Conservation (phyloP, 768 basidiomycete species). For the Lentinula sp. region DNA sequence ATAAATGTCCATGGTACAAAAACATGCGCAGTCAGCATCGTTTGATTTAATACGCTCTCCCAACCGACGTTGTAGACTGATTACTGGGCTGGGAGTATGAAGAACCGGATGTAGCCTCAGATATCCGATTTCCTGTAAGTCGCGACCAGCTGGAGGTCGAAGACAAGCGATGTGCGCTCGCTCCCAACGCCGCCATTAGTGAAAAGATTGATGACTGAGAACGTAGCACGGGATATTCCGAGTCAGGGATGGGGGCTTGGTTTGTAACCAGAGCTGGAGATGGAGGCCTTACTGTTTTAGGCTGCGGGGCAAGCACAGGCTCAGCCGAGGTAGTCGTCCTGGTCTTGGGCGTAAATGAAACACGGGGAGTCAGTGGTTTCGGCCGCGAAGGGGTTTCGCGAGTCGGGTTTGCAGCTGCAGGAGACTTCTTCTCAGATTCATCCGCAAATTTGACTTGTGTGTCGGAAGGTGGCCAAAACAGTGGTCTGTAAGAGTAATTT, state of each 20-base stretch:
- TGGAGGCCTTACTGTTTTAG: background rate
- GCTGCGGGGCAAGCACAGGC: background rate
- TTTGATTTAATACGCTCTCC: slow-evolving; percentile 15
- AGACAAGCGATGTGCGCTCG: slow-evolving; percentile 21
- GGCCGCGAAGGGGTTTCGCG: slow-evolving; percentile 1
- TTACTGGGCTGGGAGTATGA: slow-evolving; percentile 8
- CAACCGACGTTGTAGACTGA: slow-evolving; percentile 12
- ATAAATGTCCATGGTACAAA: background rate
- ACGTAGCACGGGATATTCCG: slow-evolving; percentile 6
- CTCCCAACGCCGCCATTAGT: background rate
- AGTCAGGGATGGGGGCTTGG: slow-evolving; percentile 12
- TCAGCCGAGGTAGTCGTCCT: background rate
- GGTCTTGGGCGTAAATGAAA: background rate
- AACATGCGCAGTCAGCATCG: background rate
- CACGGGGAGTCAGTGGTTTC: background rate
- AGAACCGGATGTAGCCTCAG: slow-evolving; percentile 5
- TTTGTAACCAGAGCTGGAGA: background rate
- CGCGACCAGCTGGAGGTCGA: slow-evolving; percentile 15
- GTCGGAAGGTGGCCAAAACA: slow-evolving; percentile 18
- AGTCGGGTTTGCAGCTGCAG: slow-evolving; percentile 9
- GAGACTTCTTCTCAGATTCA: background rate
- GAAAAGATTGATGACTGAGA: background rate
- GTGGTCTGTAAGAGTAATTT: slow-evolving; percentile 21
- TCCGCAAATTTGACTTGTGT: slow-evolving; percentile 37
- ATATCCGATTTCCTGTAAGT: slow-evolving; percentile 5